Evolutionary conservation across 768 basidiomycete genomes (phyloP).

Genomic region (Zangia roseola): DNA sequence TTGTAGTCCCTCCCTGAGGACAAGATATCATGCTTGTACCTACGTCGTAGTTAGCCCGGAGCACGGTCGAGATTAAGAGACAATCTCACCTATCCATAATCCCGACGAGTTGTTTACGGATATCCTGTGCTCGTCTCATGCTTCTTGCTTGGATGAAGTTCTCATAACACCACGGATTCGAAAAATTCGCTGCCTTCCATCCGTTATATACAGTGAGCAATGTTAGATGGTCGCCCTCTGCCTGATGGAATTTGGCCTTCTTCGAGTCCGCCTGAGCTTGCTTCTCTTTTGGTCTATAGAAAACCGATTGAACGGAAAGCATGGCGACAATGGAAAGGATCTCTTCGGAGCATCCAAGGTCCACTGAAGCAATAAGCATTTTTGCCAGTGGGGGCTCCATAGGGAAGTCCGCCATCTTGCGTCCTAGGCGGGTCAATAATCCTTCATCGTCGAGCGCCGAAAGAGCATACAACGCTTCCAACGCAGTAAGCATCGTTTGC

Average conservation of each 20-base stretch:
- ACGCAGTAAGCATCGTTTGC: constrained; percentile 93
- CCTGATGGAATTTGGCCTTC: constrained; percentile 99
- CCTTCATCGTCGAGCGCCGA: constrained; percentile 98
- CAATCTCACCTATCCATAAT: constrained; percentile 92
- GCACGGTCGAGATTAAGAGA: not conserved
- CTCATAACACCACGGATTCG: constrained; percentile 99
- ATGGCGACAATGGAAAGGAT: constrained; percentile 97
- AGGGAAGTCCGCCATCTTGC: constrained; percentile 99
- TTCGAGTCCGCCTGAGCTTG: constrained; percentile 99
- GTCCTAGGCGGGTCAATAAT: constrained; percentile 85
- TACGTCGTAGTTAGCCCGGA: constrained; percentile 28
- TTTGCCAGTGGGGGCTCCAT: constrained; percentile 96
- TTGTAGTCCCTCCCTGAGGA: constrained; percentile 94
- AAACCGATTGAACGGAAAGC: constrained; percentile 94
- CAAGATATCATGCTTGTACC: constrained; percentile 95
- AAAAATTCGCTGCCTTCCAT: constrained; percentile 95
- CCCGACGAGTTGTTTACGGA: constrained; percentile 93
- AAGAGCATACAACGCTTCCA: constrained; percentile 91
- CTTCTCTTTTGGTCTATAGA: constrained; percentile 99
- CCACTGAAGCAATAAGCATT: constrained; percentile 97
- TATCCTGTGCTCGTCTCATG: constrained; percentile 96
- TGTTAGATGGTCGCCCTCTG: constrained; percentile 95
- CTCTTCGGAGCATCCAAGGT: constrained; percentile 97
- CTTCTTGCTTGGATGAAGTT: constrained; percentile 98
- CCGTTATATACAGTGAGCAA: constrained; percentile 95